Base-by-base conservation (phyloP, 768 basidiomycete species). In the Amanita rimosa region DNA sequence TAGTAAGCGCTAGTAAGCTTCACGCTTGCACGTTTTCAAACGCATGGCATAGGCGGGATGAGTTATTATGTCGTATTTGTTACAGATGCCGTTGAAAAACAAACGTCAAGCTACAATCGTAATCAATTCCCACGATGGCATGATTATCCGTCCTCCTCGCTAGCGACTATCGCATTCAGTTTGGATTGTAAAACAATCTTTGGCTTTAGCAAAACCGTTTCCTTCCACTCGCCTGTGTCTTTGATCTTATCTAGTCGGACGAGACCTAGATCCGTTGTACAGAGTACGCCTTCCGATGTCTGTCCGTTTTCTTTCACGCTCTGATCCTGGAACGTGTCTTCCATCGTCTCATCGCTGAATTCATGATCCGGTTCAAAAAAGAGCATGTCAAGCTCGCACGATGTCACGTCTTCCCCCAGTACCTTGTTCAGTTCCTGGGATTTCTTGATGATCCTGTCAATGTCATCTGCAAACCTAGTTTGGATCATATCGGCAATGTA, bases 201-300 rank as follows among this genome's bases (percentile, higher is more conserved):
- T 3, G 79, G 76, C 59, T 70, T 76, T 51, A 78, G 57, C 48
- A 82, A 60, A 0, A 74, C 66, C 2, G 61, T 60, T 17, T 68
- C 70, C 34, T 73, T 67, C 34, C 71, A 68, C n/a, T 67, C 70
- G 3, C 55, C 55, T 29, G 63, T 64, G 9, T 67, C 72, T n/a
- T 66, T 57, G 14, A 62, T 53, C 55, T 65, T 70, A 50, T 65
- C 68, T 9, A 66, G 64, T 26, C 67, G 61, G 6, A 64, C 64
- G 29, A 81, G 62, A 2, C 79, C 79, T 3, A 81, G 65, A 43
- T 78, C 74, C 16, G 73, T 79, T 40, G 78, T 79, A 54, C 80
- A 80, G 16, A 81, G 55, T 4, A 80, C 66, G 8, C 53, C 51
- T 46, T 69, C 69, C 16, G 39, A 44, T 6, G 57, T 54, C 6